These are phyloP conservation scores for Cutaneotrichosporon mucoides DNA, from an alignment of 1,284 basidiomycete species.

Conservation along the genomic window DNA sequence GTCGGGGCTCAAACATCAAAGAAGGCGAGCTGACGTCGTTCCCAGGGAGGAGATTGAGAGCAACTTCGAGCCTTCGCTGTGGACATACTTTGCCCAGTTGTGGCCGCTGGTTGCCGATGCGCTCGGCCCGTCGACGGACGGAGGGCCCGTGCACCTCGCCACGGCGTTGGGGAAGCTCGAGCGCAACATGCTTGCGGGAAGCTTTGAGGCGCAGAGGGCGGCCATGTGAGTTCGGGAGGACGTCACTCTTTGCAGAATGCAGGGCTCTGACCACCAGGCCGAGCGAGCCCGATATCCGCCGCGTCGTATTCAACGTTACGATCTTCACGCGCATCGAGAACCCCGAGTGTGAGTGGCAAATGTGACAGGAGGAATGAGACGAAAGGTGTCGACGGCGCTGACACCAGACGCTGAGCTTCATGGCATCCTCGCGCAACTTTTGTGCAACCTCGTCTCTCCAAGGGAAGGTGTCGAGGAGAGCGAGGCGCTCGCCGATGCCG, in stretches of 20 bases:
- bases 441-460: constrained; percentile 45
- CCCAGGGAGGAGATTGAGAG: constrained; percentile 19
- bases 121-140: constrained; percentile 18
- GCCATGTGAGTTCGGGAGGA: constrained; percentile 25
- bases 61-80: constrained; percentile 18
- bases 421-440: constrained; percentile 33
- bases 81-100: background rate
- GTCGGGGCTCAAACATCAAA: no score
- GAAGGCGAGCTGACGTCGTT: no score
- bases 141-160: constrained; percentile 24
- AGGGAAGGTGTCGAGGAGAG: constrained; percentile 13
- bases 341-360: constrained; percentile 22
- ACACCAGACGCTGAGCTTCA: constrained; percentile 36
- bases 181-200: constrained; percentile 41
- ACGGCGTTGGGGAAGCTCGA: constrained; percentile 36
- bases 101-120: constrained; percentile 10
- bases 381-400: background rate
- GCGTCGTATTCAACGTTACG: constrained; percentile 37
- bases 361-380: background rate
- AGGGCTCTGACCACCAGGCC: constrained; percentile 14
- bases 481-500: constrained; percentile 17
- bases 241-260: background rate
- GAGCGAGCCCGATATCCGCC: constrained; percentile 31
- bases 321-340: constrained; percentile 42
- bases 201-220: constrained; percentile 23